These are phyloP conservation scores for Auricularia cornea DNA, from an alignment of 768 basidiomycete species.

Conservation along the genomic window DNA sequence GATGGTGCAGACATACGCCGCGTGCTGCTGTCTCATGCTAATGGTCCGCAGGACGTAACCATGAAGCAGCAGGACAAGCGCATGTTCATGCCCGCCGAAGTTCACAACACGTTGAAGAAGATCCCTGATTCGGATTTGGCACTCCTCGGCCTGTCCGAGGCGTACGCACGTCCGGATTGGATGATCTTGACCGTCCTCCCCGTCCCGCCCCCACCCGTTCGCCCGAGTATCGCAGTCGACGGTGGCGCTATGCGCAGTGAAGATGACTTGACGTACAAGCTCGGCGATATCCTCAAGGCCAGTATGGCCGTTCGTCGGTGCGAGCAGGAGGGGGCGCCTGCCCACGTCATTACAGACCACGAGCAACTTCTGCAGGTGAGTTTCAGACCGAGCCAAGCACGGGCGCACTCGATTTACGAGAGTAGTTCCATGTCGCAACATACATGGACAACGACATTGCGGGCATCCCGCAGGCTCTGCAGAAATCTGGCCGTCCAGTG, in stretches of 20 bases:
- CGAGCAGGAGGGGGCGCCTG: conserved; percentile 94
- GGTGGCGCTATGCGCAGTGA: conserved; percentile 95
- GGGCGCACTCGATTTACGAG: conserved; percentile 3
- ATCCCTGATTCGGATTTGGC: conserved; percentile 84
- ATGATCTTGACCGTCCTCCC: conserved; percentile 98
- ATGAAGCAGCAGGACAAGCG: conserved; percentile 76
- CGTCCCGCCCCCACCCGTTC: conserved; percentile 95
- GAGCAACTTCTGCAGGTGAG: conserved; percentile 90
- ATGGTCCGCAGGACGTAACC: conserved; percentile 56
- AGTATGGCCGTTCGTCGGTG: conserved; percentile 86
- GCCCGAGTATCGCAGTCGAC: conserved; percentile 95
- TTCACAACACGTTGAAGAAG: conserved; percentile 94
- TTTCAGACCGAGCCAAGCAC: conserved; percentile 1
- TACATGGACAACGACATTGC: conserved; percentile 99
- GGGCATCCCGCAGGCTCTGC: conserved; percentile 92
- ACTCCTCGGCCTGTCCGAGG: conserved; percentile 85
- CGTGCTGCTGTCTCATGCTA: neutral
- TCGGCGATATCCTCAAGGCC: conserved; percentile 93
- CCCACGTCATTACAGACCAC: conserved; percentile 91
- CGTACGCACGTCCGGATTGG: conserved; percentile 97
- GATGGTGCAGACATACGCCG: conserved; percentile 24
- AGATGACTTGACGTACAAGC: conserved; percentile 97
- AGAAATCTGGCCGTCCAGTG: conserved; percentile 94
- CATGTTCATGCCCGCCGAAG: conserved; percentile 74
- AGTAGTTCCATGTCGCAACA: conserved; percentile 93